Base-by-base conservation (phyloP, 441 rosid species). In the Pelargonium cotyledonis region DNA sequence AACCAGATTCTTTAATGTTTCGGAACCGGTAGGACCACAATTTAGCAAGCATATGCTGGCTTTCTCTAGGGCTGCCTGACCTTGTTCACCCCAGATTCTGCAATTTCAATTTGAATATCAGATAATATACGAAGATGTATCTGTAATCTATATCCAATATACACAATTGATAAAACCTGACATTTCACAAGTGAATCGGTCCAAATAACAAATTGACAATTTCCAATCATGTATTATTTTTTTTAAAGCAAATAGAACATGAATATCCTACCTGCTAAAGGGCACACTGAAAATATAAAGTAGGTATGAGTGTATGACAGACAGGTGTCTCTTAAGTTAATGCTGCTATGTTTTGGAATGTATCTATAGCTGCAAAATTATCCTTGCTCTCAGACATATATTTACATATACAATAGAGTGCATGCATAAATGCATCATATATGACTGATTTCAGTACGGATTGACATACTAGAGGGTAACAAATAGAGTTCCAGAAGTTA, bases 81-180 rank as follows among this genome's bases (percentile, higher is more conserved):
- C 99, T 86, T 80, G 85, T 77, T 94, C 99, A 63, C 99, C 99
- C 96, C 99, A 91, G 66, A 94, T 91, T 89, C 99, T 91, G 78
- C 65, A 75, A 72, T 12, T 68, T 64, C 51, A 65, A 66, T n/a
- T 18, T 16, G 8, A 1, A 71, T 23, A 65, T 18, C 19, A 10
- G 6, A 55, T 55, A 31, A 31, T 1, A 31, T 55, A 55, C 16
- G 19, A 55, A 16, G 23, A 18, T 15, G 16, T 16, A 7, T 55
- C 21, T 55, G 18, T 21, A 55, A 8, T 5, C 18, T 16, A 55
- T 1, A 16, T 9, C 61, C 8, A 55, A 15, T 2, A 12, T 31
- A 31, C 5, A 31, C 38, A 4, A 49, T 14, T 12, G 23, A 55
- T 26, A 55, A 53, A 55, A 15, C 16, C 23, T 6, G 38, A 15